phyloP scores from a whole-genome alignment of 176 grass and related monocot species.

The Zoysia pacifica region DNA sequence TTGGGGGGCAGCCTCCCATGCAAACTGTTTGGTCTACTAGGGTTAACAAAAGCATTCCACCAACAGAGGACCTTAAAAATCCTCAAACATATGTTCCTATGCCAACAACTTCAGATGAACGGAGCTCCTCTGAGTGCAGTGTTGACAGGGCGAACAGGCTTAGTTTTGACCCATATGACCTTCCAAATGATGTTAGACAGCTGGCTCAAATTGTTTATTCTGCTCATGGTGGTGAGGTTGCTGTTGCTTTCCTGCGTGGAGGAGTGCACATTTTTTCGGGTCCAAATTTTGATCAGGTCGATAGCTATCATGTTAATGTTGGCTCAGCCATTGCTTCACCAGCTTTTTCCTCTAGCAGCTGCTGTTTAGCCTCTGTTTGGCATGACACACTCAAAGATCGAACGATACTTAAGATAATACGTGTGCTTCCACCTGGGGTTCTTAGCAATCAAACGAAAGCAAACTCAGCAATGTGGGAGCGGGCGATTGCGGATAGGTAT shows the following conservation, averaged over 20 bases:
- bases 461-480: conserved; percentile 86
- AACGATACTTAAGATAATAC: conserved; percentile 95
- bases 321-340: conserved; percentile 94
- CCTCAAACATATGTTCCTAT: conserved; percentile 70
- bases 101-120: conserved; percentile 75
- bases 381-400: conserved; percentile 95
- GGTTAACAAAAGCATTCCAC: conserved; percentile 96
- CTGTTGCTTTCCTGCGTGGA: conserved; percentile 87
- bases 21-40: conserved; percentile 96
- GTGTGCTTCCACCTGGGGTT: conserved; percentile 89
- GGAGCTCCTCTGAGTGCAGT: conserved; percentile 95
- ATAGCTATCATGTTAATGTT: conserved; percentile 96
- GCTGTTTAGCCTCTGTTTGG: conserved; percentile 97
- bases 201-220: conserved; percentile 97
- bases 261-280: conserved; percentile 97
- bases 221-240: conserved; percentile 90
- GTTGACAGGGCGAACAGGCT: conserved; percentile 83
- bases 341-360: conserved; percentile 91
- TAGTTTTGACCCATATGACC: conserved; percentile 95
- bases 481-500: conserved; percentile 95
- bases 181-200: conserved; percentile 95
- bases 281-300: conserved; percentile 86
- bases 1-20: conserved; percentile 82
- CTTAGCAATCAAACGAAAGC: conserved; percentile 68
- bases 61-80: conserved; percentile 90